phyloP scores from a whole-genome alignment of 306 rosid genomes.

The Cajanus cajan region DNA sequence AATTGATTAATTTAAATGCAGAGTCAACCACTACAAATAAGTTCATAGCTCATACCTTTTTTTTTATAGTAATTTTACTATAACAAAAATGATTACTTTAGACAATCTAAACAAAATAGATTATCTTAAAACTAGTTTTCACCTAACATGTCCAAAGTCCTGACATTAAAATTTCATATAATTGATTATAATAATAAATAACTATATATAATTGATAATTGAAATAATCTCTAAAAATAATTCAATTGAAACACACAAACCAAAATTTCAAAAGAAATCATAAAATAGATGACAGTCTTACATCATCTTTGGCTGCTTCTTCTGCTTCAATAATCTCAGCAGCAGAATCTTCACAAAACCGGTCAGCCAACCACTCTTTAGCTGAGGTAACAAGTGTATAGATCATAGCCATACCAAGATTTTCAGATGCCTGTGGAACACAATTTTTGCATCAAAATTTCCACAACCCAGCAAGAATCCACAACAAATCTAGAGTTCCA shows the following conservation, averaged over 20 bases:
- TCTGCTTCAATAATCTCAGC: conserved; percentile 64
- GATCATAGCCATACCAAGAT: conserved; percentile 99
- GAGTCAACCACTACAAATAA: not conserved
- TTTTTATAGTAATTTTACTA: not conserved
- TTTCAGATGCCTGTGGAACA: conserved; percentile 86
- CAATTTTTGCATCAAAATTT: conserved; percentile 29
- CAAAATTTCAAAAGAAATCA: conserved; percentile 5
- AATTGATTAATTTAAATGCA: not conserved
- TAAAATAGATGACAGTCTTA: conserved; percentile 36
- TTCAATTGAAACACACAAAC: not conserved
- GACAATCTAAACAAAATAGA: not conserved
- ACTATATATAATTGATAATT: not conserved
- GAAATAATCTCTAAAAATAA: not conserved
- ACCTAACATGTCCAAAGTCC: not conserved
- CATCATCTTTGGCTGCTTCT: conserved; percentile 88
- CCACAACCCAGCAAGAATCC: conserved; percentile 23
- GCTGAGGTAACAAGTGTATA: conserved; percentile 91
- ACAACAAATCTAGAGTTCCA: conserved; percentile 31
- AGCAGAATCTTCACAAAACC: conserved; percentile 58
- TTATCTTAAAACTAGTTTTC: not conserved
- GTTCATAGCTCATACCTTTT: not conserved
- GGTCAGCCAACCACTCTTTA: conserved; percentile 91
- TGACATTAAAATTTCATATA: not conserved
- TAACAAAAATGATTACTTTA: not conserved
- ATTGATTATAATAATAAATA: not conserved